Evolutionary conservation across 1,284 basidiomycete species (phyloP).

Genomic region (Tilletia indica): DNA sequence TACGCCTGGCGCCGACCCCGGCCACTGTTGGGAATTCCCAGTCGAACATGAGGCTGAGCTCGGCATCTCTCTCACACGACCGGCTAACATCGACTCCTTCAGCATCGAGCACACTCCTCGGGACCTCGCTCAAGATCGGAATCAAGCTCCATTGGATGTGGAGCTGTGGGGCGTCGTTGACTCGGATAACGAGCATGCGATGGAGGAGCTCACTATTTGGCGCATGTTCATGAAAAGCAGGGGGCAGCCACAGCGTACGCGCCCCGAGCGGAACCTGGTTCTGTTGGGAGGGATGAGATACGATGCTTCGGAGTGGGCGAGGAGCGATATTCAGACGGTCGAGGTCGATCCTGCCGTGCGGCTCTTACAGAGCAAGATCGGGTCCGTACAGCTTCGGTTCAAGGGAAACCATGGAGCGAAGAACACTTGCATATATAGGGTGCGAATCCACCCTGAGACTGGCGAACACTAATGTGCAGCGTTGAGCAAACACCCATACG

Average conservation of each 20-base stretch:
- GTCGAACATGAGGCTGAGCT: not conserved
- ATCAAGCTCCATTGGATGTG: not conserved
- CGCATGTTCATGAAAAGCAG: slow-evolving; percentile 10
- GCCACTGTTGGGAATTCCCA: slow-evolving; percentile 15
- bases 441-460: not conserved
- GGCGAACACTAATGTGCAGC: too few relatives aligned
- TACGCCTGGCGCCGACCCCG: not conserved
- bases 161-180: slow-evolving; percentile 14
- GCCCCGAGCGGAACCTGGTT: not conserved
- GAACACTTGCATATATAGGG: not conserved
- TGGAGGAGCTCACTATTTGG: not conserved
- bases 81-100: slow-evolving; percentile 2
- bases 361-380: not conserved
- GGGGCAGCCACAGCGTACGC: slow-evolving; percentile 1
- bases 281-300: slow-evolving; percentile 3
- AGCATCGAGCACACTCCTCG: slow-evolving; percentile 5
- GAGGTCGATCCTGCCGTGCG: not conserved
- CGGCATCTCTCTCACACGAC: not conserved
- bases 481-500: too few relatives aligned
- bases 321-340: not conserved
- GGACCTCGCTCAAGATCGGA: not conserved
- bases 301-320: not conserved
- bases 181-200: not conserved
- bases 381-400: not conserved
- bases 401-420: slow-evolving; percentile 11